A percentile compares a stretch with the other conserved stretches of the same genome.
phyloP scores from a whole-genome alignment of 2,329 filamentous ascomycete genomes.

The Penicillium sp. region DNA sequence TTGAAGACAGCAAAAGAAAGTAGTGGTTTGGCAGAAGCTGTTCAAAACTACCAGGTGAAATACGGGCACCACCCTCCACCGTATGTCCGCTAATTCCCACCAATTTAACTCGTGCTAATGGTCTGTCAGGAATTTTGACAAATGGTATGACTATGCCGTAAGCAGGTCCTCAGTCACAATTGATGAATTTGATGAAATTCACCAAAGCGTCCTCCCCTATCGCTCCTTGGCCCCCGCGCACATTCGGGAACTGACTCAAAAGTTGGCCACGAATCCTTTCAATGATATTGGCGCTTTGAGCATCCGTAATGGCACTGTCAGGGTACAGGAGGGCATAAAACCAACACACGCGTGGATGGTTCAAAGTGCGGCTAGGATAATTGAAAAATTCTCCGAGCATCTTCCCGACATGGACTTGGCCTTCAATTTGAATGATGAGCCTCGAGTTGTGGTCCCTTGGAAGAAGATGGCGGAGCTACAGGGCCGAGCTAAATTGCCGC shows the following conservation, averaged over 20 bases:
- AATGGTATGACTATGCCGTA: constrained; percentile 63
- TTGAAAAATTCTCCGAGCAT: constrained; percentile 57
- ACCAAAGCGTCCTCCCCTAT: constrained; percentile 62
- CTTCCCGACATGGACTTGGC: constrained; percentile 68
- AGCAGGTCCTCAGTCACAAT: constrained; percentile 58
- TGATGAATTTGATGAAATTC: constrained; percentile 65
- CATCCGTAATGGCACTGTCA: constrained; percentile 59
- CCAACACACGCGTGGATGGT: constrained; percentile 65
- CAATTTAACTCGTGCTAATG: constrained; percentile 10
- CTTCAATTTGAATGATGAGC: constrained; percentile 67
- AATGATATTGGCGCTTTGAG: constrained; percentile 62
- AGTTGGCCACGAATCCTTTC: constrained; percentile 58
- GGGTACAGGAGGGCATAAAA: constrained; percentile 56
- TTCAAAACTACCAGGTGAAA: constrained; percentile 56
- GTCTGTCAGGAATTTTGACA: constrained; percentile 56
- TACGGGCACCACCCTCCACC: constrained; percentile 63
- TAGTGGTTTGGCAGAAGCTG: constrained; percentile 54
- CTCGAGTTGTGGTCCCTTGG: constrained; percentile 61
- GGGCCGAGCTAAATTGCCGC: constrained; percentile 30
- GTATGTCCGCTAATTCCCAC: constrained; percentile 29
- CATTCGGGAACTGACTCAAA: constrained; percentile 58
- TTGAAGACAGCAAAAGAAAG: constrained; percentile 53
- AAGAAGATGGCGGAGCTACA: constrained; percentile 46
- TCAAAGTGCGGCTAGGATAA: constrained; percentile 58
- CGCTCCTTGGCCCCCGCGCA: constrained; percentile 56